phyloP scores from a whole-genome alignment of 2,329 filamentous ascomycete genomes.

The Phialophora tarda region DNA sequence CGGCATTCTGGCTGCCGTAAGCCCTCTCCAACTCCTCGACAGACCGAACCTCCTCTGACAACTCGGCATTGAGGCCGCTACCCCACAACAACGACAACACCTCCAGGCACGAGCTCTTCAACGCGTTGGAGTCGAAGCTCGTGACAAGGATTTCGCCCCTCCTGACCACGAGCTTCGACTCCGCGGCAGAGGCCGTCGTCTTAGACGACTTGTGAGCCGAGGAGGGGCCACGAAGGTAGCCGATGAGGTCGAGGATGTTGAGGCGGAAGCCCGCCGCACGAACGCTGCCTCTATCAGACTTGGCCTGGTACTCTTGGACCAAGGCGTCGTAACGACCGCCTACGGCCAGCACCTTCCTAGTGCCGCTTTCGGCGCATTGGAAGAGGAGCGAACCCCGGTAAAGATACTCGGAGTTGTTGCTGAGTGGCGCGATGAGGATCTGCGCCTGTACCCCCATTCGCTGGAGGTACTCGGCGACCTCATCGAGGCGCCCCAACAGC shows the following conservation, averaged over 20 bases:
- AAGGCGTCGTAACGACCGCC: conserved; percentile 91
- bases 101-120: conserved; percentile 77
- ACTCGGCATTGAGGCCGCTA: conserved; percentile 83
- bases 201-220: conserved; percentile 16
- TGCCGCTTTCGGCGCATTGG: conserved; percentile 84
- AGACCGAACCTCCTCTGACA: conserved; percentile 78
- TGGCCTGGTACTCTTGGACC: conserved; percentile 80
- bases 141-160: conserved; percentile 86
- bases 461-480: conserved; percentile 77
- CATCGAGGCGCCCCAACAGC: conserved; percentile 76
- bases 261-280: conserved; percentile 85
- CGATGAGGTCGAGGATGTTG: conserved; percentile 36
- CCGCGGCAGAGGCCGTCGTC: conserved; percentile 6
- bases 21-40: conserved; percentile 73
- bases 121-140: conserved; percentile 77
- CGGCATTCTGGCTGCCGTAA: conserved; percentile 77
- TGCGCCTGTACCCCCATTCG: conserved; percentile 76
- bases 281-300: conserved; percentile 66
- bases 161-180: conserved; percentile 38
- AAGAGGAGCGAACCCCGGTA: conserved; percentile 86
- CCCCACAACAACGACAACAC: conserved; percentile 80
- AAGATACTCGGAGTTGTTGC: conserved; percentile 89
- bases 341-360: conserved; percentile 79
- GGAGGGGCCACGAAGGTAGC: conserved; percentile 32
- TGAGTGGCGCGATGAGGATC: conserved; percentile 82